Percentiles rank a stretch among this genome's conserved stretches.
Conservation (phyloP, 2,329 filamentous ascomycete genomes). For the Sordariomycetes sp. region DNA sequence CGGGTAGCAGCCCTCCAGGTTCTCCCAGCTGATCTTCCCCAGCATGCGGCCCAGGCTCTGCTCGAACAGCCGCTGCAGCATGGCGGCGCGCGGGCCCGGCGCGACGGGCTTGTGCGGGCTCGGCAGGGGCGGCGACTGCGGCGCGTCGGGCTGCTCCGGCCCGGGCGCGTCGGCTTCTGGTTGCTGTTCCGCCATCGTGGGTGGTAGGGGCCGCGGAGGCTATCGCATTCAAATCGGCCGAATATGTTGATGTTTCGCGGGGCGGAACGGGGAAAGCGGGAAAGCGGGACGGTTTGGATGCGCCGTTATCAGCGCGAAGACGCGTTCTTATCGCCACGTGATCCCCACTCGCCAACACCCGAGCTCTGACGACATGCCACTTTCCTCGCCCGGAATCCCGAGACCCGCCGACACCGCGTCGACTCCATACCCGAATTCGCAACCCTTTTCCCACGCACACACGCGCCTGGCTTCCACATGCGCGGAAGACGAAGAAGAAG, state of each 20-base stretch:
- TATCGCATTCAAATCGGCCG: background rate
- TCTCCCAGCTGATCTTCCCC: slow-evolving; percentile 41
- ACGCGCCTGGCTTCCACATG: background rate
- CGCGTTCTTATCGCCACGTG: slow-evolving; percentile 3
- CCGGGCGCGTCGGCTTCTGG: background rate
- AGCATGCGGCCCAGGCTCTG: slow-evolving; percentile 42
- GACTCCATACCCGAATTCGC: background rate
- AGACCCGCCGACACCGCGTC: background rate
- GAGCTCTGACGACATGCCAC: background rate
- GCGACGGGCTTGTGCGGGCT: slow-evolving; percentile 28
- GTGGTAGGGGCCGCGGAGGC: background rate
- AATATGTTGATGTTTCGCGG: background rate
- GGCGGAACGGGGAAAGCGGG: background rate
- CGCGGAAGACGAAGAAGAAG: background rate
- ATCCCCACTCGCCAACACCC: background rate
- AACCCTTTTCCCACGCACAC: background rate
- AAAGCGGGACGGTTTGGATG: background rate
- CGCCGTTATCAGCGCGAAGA: slow-evolving; percentile 2
- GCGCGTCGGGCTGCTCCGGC: background rate
- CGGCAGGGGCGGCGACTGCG: slow-evolving; percentile 27
- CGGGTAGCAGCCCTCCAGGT: slow-evolving; percentile 52
- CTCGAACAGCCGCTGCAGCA: slow-evolving; percentile 43
- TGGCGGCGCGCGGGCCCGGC: slow-evolving; percentile 46
- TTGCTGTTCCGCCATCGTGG: background rate
- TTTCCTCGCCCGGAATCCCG: background rate